Evolutionary conservation across 257 asterid species (phyloP), one percentile per base, ranked within the genome.

Genomic region (Primulina huaijiensis): DNA sequence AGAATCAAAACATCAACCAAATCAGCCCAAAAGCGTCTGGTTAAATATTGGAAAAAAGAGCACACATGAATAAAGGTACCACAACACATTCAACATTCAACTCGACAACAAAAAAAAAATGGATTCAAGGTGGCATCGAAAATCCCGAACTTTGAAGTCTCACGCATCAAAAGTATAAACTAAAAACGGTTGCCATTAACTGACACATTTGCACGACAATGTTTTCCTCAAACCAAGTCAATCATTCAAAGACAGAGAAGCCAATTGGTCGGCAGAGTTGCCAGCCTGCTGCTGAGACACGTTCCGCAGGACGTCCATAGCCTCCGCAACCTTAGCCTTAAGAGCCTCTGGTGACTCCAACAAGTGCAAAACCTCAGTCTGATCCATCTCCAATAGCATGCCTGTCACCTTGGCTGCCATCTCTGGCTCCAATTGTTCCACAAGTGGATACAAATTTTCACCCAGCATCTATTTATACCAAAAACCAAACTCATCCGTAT

Each of bases 301-400:
- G 50, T 80, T 85, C 77, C 85, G 74, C 17, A 85, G 77, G 60
- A 85, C 90, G 0, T 85, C 90, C 90, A 85, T 82, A 0, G 86
- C 90, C 77, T 85, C 90, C 3, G 81, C 84, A 67, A 85, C 90
- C 77, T 85, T 85, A 30, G 90, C 78, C 69, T 85, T 85, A 71
- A 82, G 78, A 56, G 90, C 87, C 62, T 82, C 87, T 3, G 89
- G 89, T 8, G 89, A 85, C 72, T 85, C 90, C 0, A 85, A 80
- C 86, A 85, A 68, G 68, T 85, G 90, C 56, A 85, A 71, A 8
- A 85, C 90, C 77, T 82, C 86, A 0, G 90, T 80, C 84, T 85
- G 87, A 25, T 85, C 90, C 90, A 85, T 85, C 60, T 85, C 90
- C 69, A 85, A 69, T n/a, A 82, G 85, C 90, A 85, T 85, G 58